Base-by-base conservation (phyloP, 2,329 filamentous ascomycete species). In the Davidsoniella neocaledoniae region DNA sequence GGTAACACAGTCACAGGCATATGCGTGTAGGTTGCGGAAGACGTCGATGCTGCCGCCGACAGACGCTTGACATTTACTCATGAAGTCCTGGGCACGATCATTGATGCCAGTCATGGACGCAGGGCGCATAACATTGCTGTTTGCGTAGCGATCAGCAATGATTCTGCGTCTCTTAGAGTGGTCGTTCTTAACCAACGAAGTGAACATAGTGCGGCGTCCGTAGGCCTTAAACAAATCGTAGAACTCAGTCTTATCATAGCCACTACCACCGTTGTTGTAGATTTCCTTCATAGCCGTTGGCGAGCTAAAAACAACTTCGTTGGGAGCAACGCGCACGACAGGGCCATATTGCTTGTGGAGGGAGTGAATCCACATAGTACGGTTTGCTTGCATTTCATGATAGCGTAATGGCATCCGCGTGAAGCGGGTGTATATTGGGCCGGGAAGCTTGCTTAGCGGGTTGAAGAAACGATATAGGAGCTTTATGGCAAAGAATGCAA, bases 1-100 rank as follows among this genome's bases (percentile, higher is more conserved):
- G 0, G 78, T 80, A 25, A 77, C 72, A 56, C 79, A 81, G 58
- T 84, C 80, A 48, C 82, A 76, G 1, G 80, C 79, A 58, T 80
- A 84, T 23, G 79, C 72, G 54, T 84, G 80, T 1, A 83, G 64
- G 41, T 59, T 57, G 60, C 81, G 79, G 63, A 80, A 83, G 9
- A 81, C 63, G 62, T 83, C 78, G 3, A 79, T 61, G 45, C 67
- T 72, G 4, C 59, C 60, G 14, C 66, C 63, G 1, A 63, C 59
- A 2, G 69, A 67, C 26, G 64, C 63, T 25, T 62, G 59, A 54
- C 77, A 81, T 43, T 70, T 68, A 16, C 68, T 63, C 5, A 77
- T 60, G 54, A 83, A 81, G 25, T 67, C 67, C 36, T 58, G 62
- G 0, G 78, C 75, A 5, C 77, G 67, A 54, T 76, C 69, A 48